phyloP scores from a whole-genome alignment of 163 green algal genomes.

The Prototheca cutis region DNA sequence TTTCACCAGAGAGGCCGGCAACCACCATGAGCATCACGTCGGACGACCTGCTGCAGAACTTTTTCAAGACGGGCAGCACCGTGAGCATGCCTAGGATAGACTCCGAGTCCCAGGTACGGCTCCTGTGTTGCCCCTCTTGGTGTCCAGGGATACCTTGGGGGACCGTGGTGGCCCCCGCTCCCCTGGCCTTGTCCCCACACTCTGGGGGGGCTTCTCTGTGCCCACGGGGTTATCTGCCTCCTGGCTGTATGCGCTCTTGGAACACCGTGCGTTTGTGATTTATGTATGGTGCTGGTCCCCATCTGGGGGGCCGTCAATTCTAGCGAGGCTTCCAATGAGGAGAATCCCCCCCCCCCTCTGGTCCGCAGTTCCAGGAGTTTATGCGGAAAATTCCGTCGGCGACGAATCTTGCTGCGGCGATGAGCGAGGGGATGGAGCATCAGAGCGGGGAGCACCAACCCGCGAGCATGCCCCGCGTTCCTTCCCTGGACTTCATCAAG shows the following conservation, averaged over 20 bases:
- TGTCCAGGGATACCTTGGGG: no score
- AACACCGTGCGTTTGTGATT: no score
- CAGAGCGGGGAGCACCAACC: not conserved
- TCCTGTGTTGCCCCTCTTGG: not conserved
- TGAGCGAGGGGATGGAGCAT: conserved; percentile 1
- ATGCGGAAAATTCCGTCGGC: conserved; percentile 7
- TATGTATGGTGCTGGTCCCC: no score
- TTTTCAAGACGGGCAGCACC: conserved; percentile 5
- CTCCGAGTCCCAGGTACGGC: conserved; percentile 6
- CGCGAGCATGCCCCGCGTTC: not conserved
- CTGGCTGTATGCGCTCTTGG: no score
- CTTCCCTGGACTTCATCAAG: conserved; percentile 6
- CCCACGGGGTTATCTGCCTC: no score
- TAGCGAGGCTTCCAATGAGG: no score
- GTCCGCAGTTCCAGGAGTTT: conserved; percentile 3
- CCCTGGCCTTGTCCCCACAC: no score
- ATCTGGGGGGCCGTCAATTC: no score
- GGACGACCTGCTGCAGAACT: conserved; percentile 5
- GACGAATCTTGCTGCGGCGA: conserved; percentile 6
- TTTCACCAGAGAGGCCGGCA: no score
- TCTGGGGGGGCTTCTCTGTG: no score
- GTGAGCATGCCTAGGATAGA: conserved; percentile 2
- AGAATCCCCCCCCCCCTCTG: not conserved
- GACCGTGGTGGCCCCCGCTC: no score
- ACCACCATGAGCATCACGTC: conserved; percentile 1